phyloP scores from a whole-genome alignment of 2,329 filamentous ascomycete species.

The Ceratocystis variospora region DNA sequence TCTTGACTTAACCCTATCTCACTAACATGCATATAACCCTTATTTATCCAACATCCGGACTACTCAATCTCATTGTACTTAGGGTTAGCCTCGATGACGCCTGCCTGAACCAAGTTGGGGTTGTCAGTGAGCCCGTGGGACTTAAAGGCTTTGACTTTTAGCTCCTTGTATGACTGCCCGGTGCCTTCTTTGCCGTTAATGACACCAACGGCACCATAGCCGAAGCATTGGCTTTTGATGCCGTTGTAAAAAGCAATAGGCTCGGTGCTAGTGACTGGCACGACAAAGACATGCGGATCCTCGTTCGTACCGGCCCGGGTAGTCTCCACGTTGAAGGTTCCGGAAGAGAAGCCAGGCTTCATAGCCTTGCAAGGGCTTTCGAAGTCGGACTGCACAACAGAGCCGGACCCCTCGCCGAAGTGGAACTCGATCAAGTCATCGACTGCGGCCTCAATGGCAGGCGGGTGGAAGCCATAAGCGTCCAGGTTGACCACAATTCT shows the following conservation, averaged over 20 bases:
- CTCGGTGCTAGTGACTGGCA: neutral
- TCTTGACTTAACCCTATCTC: too few species aligned
- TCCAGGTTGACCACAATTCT: neutral
- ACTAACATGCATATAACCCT: too few species aligned
- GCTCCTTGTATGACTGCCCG: neutral
- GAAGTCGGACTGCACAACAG: neutral
- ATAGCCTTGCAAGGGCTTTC: neutral
- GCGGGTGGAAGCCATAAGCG: constrained; percentile 32
- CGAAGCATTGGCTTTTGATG: constrained; percentile 21
- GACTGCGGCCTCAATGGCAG: constrained; percentile 34
- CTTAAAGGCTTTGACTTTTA: neutral
- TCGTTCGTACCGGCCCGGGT: constrained; percentile 26
- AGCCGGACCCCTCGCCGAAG: constrained; percentile 35
- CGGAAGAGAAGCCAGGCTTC: neutral
- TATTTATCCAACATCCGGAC: too few species aligned
- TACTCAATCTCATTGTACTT: neutral
- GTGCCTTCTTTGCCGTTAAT: neutral
- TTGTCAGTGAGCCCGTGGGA: neutral
- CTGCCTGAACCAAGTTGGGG: neutral
- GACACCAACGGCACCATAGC: constrained; percentile 20
- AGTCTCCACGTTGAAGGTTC: constrained; percentile 20
- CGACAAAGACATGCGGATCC: constrained; percentile 20
- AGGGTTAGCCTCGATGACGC: neutral
- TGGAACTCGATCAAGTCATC: constrained; percentile 43
- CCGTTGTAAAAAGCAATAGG: constrained; percentile 1